phyloP scores from a whole-genome alignment of 345 rosid genomes.

The Salix exigua region DNA sequence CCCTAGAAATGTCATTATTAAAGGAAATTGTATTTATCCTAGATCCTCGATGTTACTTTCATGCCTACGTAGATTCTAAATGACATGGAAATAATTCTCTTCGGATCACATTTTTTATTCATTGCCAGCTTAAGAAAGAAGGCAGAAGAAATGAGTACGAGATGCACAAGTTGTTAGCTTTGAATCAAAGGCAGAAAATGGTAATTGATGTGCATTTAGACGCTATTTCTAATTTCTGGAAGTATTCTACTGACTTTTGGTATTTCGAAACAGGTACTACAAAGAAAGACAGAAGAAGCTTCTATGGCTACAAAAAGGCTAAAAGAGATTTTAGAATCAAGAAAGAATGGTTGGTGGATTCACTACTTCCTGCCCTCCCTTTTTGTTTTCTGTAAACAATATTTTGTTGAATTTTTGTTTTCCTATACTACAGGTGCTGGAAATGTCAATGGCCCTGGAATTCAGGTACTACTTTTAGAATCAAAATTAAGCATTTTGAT shows the following conservation, averaged over 20 bases:
- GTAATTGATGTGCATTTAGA: conserved; percentile 30
- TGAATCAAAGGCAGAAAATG: conserved; percentile 96
- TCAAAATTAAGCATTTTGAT: not conserved
- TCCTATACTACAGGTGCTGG: conserved; percentile 41
- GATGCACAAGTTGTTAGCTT: conserved; percentile 92
- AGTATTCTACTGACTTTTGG: conserved; percentile 2
- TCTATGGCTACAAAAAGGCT: conserved; percentile 91
- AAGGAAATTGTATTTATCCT: too few relatives aligned
- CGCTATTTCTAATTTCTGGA: conserved; percentile 7
- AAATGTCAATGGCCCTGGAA: conserved; percentile 63
- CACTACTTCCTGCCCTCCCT: conserved; percentile 6
- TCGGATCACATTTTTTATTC: not conserved
- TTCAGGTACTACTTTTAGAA: conserved; percentile 57
- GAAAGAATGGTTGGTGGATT: conserved; percentile 51
- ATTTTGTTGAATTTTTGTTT: conserved; percentile 13
- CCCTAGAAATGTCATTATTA: not conserved
- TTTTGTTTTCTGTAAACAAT: conserved; percentile 6
- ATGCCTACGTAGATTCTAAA: not conserved
- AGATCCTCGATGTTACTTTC: not conserved
- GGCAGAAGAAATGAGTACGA: conserved; percentile 94
- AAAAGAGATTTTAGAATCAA: conserved; percentile 82
- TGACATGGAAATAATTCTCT: not conserved
- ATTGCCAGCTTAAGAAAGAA: conserved; percentile 84
- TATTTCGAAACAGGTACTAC: conserved; percentile 61
- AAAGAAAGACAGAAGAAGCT: conserved; percentile 97